phyloP scores from a whole-genome alignment of 768 basidiomycete species.

The Mycena vitilis region DNA sequence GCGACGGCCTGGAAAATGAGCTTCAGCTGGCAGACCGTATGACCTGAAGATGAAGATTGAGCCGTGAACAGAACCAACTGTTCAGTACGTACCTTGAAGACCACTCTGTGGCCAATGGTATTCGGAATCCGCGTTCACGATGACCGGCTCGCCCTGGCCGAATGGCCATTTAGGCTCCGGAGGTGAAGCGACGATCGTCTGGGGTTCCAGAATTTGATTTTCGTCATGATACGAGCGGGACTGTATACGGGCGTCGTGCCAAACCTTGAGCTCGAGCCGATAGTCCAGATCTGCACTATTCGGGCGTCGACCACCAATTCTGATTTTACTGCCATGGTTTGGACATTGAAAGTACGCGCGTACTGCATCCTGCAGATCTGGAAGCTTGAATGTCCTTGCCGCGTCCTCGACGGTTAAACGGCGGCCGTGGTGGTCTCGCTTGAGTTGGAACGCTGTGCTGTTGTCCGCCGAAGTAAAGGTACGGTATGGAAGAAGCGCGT shows the following conservation, averaged over 20 bases:
- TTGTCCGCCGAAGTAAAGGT: neutral
- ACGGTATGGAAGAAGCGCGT: neutral
- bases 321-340: neutral
- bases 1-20: neutral
- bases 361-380: neutral
- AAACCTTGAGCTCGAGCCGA: neutral
- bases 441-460: slow-evolving; percentile 1
- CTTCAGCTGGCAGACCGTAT: neutral
- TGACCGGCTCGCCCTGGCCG: neutral
- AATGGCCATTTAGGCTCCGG: neutral
- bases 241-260: neutral
- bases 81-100: neutral
- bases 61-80: neutral
- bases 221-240: neutral
- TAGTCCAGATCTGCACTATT: neutral
- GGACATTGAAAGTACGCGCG: neutral
- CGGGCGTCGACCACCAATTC: neutral
- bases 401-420: neutral
- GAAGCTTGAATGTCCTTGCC: neutral
- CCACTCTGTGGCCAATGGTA: neutral
- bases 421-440: neutral
- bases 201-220: neutral
- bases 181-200: neutral
- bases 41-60: neutral
- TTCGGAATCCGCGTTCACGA: neutral